Base-by-base conservation (phyloP, 495 filamentous ascomycete species). In the Penicillium coprophilum region DNA sequence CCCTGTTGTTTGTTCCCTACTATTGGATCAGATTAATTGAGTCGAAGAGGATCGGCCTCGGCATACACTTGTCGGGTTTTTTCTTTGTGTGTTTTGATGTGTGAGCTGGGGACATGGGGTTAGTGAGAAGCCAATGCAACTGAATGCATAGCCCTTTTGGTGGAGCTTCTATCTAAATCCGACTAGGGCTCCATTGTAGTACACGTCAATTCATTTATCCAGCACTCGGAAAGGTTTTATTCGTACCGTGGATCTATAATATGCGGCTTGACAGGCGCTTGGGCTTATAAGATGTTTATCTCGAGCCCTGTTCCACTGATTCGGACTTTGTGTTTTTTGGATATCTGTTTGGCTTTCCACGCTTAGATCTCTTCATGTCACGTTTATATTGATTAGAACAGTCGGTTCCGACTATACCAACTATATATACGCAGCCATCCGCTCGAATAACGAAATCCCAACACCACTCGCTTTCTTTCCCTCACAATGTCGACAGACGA, bases 401-500 rank as follows among this genome's bases (percentile, higher is more conserved):
- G 41, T 50, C 34, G 12, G 43, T 17, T 21, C 27, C 46, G 46
- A 44, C 45, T 51, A 19, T 54, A 15, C 43, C 20, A 4, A n/a
- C 20, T 28, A 41, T 20, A 41, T 11, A 0, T 12, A 20, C 21
- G 7, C 19, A 20, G 12, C 27, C 8, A 54, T 54, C n/a, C n/a
- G 43, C 19, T 19, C 28, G 20, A 15, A 15, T 46, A 46, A 38
- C 6, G 17, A 32, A 8, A 38, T n/a, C 12, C 17, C n/a, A 50
- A n/a, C n/a, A 9, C 15, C 7, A 51, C 8, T 8, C 31, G 19
- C 13, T 28, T 23, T 46, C 27, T 38, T 39, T 47, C 48, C 31
- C 19, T 19, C 58, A 61, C 39, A 36, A 73, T 75, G 72, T 50
- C 60, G 53, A 53, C 24, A 48, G 20, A 52, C 40, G 48, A 51